Evolutionary conservation across 2,329 filamentous ascomycete species (phyloP).

Genomic region (Cladosporium colombiae): DNA sequence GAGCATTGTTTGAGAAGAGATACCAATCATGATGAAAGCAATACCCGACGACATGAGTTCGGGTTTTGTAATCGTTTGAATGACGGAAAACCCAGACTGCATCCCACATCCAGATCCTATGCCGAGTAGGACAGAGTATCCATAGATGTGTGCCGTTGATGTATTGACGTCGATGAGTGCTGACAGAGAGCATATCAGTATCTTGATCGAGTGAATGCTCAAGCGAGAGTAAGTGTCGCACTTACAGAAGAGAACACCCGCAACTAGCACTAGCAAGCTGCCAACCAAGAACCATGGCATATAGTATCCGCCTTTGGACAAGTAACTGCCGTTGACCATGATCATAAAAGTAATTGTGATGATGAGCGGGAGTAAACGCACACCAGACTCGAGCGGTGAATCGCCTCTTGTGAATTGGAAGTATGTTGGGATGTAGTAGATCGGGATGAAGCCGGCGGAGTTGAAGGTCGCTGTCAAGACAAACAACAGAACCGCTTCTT

Average conservation of each 20-base stretch:
- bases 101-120: slow-evolving; percentile 25
- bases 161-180: slow-evolving; percentile 18
- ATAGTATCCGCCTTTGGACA: slow-evolving; percentile 44
- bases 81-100: slow-evolving; percentile 29
- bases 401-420: slow-evolving; percentile 55
- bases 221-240: slow-evolving; percentile 11
- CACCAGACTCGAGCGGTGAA: slow-evolving; percentile 42
- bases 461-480: slow-evolving; percentile 42
- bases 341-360: slow-evolving; percentile 40
- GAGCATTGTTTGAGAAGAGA: neutral
- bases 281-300: slow-evolving; percentile 45
- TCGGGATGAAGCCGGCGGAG: slow-evolving; percentile 31
- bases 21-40: slow-evolving; percentile 20
- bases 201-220: neutral
- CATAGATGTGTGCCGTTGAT: slow-evolving; percentile 30
- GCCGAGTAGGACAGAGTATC: slow-evolving; percentile 26
- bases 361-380: slow-evolving; percentile 47
- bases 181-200: neutral
- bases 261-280: slow-evolving; percentile 39
- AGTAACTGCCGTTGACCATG: slow-evolving; percentile 42
- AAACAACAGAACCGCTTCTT: slow-evolving; percentile 47
- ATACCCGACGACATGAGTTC: slow-evolving; percentile 21
- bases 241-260: slow-evolving; percentile 40
- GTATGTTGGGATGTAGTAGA: slow-evolving; percentile 58
- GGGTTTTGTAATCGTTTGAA: slow-evolving; percentile 21